phyloP scores from a whole-genome alignment of 2,329 filamentous ascomycete genomes.

The Aspergillus quadricinctus region DNA sequence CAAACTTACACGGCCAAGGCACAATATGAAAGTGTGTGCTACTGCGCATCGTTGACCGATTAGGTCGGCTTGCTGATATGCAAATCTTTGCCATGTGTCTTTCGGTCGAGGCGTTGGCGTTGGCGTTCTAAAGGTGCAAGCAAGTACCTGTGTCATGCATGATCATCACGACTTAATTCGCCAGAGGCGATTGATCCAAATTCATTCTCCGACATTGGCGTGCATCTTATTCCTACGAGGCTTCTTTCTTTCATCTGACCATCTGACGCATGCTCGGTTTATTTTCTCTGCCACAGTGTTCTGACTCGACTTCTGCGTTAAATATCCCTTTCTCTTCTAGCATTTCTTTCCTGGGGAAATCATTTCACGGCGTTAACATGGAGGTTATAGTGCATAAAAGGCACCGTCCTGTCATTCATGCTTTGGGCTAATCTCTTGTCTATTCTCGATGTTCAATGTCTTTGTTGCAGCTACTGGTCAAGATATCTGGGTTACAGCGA shows the following conservation, averaged over 20 bases:
- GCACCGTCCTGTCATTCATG: background rate
- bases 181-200: background rate
- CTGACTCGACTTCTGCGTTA: background rate
- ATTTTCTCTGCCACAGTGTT: background rate
- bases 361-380: background rate
- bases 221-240: background rate
- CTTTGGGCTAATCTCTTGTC: background rate
- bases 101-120: slow-evolving; percentile 16
- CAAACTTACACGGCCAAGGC: slow-evolving; percentile 35
- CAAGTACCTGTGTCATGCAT: slow-evolving; percentile 5
- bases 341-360: background rate
- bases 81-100: background rate
- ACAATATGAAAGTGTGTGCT: slow-evolving; percentile 32
- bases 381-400: background rate
- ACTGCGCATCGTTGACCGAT: slow-evolving; percentile 33
- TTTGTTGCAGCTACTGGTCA: background rate
- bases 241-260: background rate
- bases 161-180: background rate
- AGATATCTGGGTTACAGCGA: background rate
- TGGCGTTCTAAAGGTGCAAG: slow-evolving; percentile 6
- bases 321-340: background rate
- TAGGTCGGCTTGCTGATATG: slow-evolving; percentile 16
- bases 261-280: background rate
- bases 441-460: background rate
- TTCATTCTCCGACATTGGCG: background rate